A percentile compares a stretch with the other conserved stretches of the same genome.
phyloP scores from a whole-genome alignment of 306 rosid genomes.

The Potentilla sterilis region DNA sequence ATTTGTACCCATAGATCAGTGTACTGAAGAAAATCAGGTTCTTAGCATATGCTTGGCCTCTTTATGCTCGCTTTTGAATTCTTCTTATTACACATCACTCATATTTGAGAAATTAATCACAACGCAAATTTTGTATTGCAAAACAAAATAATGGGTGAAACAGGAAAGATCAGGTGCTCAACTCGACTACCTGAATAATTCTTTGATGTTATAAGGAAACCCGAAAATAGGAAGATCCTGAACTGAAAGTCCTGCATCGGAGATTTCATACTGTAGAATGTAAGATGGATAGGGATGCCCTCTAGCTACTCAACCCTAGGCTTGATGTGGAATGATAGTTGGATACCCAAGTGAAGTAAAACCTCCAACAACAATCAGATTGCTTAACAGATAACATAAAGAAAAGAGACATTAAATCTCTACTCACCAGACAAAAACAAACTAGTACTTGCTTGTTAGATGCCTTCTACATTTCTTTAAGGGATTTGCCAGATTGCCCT shows the following conservation, averaged over 20 bases:
- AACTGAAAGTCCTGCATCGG: neutral
- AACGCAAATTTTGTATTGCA: neutral
- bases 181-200: neutral
- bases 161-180: neutral
- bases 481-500: slow-evolving; percentile 29
- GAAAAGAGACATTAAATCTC: neutral
- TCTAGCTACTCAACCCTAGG: neutral
- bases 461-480: slow-evolving; percentile 6
- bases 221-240: neutral
- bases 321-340: neutral
- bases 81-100: neutral
- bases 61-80: neutral
- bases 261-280: neutral
- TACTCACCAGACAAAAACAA: neutral
- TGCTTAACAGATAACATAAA: neutral
- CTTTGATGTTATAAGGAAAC: neutral
- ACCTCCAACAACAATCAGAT: neutral
- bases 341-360: neutral
- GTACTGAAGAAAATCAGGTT: neutral
- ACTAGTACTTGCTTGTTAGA: slow-evolving; percentile 9
- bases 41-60: neutral
- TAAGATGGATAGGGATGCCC: neutral
- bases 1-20: neutral
- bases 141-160: neutral
- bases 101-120: neutral